A percentile compares a stretch with the other conserved stretches of the same genome.
These are phyloP conservation scores for Apiospora phragmitis DNA, from an alignment of 2,329 filamentous ascomycete species.

Conservation along the genomic window DNA sequence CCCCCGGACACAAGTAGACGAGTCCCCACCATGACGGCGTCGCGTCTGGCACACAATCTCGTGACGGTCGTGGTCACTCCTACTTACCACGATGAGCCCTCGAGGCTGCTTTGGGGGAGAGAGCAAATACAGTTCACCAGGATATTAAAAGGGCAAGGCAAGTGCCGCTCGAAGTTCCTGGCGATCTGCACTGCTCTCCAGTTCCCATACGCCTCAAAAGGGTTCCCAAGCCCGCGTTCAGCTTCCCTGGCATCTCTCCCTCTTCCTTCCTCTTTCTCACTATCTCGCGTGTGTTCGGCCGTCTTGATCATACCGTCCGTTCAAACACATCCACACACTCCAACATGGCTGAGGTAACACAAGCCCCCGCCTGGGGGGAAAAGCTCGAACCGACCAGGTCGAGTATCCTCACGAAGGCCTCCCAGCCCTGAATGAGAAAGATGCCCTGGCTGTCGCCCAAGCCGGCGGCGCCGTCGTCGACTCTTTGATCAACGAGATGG, in stretches of 20 bases:
- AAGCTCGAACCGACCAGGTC: slow-evolving; percentile 21
- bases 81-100: slow-evolving; percentile 14
- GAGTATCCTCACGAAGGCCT: slow-evolving; percentile 24
- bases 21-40: slow-evolving; percentile 7
- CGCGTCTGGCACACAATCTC: slow-evolving; percentile 15
- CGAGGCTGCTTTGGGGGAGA: background rate
- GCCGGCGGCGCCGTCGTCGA: slow-evolving; percentile 38
- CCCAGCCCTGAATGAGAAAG: slow-evolving; percentile 26
- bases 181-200: background rate
- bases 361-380: slow-evolving; percentile 12
- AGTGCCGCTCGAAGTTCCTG: background rate
- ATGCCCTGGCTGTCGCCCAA: slow-evolving; percentile 39
- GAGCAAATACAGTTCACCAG: background rate
- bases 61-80: background rate
- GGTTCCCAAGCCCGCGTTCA: background rate
- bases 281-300: background rate
- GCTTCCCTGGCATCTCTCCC: background rate
- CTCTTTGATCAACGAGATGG: slow-evolving; percentile 42
- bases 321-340: background rate
- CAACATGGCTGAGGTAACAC: slow-evolving; percentile 16
- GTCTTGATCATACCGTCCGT: background rate
- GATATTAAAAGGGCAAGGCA: slow-evolving; percentile 1
- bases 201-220: background rate
- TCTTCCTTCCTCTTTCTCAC: background rate
- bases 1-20: background rate